phyloP scores from a whole-genome alignment of 495 filamentous ascomycete genomes.

The Penicillium diatomitis region DNA sequence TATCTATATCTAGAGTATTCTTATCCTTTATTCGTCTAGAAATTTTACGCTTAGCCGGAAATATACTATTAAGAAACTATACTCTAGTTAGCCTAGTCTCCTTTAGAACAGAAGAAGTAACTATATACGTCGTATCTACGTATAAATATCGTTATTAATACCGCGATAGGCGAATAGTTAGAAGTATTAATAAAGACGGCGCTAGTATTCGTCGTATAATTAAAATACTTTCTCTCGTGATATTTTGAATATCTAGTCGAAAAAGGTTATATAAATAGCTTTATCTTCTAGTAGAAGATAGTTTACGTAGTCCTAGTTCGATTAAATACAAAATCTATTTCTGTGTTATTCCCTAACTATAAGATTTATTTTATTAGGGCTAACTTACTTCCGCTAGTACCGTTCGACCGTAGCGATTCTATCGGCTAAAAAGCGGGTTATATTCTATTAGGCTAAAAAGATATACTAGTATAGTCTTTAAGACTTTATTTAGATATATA shows the following conservation, averaged over 20 bases:
- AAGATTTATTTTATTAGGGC: background rate
- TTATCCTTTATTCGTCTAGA: constrained; percentile 9
- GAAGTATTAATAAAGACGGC: constrained; percentile 7
- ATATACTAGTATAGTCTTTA: no score
- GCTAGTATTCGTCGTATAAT: constrained; percentile 24
- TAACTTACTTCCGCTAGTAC: constrained; percentile 19
- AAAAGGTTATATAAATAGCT: constrained; percentile 24
- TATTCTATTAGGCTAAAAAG: no score
- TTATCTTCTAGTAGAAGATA: constrained; percentile 18
- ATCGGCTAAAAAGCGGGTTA: no score
- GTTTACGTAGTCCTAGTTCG: constrained; percentile 18
- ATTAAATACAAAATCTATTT: constrained; percentile 24
- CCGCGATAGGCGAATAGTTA: background rate
- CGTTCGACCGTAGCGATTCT: constrained; percentile 17
- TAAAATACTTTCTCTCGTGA: constrained; percentile 18
- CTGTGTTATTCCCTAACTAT: constrained; percentile 5
- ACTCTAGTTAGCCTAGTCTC: background rate
- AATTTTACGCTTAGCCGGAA: background rate
- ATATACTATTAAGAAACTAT: background rate
- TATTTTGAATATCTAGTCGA: constrained; percentile 23
- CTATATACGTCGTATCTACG: background rate
- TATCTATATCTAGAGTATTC: constrained; percentile 18
- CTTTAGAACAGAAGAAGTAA: background rate
- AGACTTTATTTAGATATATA: no score
- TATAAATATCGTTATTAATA: background rate